These are phyloP conservation scores for Pyrus pyrifolia DNA, from an alignment of 306 rosid genomes.

Conservation along the genomic window DNA sequence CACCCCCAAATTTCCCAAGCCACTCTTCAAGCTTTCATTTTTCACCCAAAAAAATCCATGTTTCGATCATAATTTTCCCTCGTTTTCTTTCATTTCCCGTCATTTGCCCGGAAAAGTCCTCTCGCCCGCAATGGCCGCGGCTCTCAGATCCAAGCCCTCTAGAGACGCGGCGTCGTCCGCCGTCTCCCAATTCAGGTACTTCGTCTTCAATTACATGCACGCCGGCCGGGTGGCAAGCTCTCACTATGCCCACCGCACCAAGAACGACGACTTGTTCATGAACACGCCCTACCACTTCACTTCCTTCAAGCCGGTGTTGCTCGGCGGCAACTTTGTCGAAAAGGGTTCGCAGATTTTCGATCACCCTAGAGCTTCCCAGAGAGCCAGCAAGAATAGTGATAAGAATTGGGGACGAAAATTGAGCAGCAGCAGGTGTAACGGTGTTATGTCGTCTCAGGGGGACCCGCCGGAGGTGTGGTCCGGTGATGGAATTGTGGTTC, in stretches of 20 bases:
- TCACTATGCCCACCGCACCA: conserved; percentile 36
- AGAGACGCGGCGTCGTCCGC: conserved; percentile 50
- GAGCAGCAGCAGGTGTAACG: conserved; percentile 12
- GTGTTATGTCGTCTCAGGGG: conserved; percentile 39
- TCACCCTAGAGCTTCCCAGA: conserved; percentile 12
- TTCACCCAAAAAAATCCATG: not conserved
- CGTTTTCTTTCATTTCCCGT: not conserved
- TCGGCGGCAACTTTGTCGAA: conserved; percentile 43
- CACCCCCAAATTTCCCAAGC: not conserved
- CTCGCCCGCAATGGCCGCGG: conserved; percentile 46
- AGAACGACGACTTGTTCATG: conserved; percentile 31
- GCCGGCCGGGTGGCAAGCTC: conserved; percentile 34
- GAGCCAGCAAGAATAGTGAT: not conserved
- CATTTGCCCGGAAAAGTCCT: not conserved
- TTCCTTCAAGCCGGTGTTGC: conserved; percentile 66
- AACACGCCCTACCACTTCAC: conserved; percentile 57
- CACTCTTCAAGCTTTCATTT: not conserved
- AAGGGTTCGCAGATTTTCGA: conserved; percentile 20
- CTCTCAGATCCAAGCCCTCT: conserved; percentile 62
- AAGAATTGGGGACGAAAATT: conserved; percentile 24
- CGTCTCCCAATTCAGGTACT: conserved; percentile 47
- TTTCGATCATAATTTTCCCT: conserved; percentile 4
- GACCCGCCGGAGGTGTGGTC: conserved; percentile 96
- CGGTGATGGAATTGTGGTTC: conserved; percentile 75
- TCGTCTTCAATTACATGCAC: conserved; percentile 40